phyloP scores from a whole-genome alignment of 2,329 filamentous ascomycete genomes.

The Colletotrichum liaoningense region DNA sequence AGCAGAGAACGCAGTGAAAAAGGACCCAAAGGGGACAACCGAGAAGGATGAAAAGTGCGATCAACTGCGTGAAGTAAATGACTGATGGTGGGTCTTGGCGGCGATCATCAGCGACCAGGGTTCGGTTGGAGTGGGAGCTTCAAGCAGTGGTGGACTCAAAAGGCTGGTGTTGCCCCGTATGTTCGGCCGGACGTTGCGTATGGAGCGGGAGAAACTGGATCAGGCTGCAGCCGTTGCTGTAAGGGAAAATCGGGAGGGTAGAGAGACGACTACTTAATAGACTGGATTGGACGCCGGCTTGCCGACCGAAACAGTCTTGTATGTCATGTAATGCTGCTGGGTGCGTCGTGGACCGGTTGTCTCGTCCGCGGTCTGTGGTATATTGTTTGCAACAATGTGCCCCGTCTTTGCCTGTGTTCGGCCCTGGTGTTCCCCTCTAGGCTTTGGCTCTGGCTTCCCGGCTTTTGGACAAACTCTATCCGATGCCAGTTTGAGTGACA shows the following conservation, averaged over 20 bases:
- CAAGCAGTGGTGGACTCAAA: not conserved
- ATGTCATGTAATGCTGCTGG: constrained; percentile 1
- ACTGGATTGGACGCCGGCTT: not conserved
- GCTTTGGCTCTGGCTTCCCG: not conserved
- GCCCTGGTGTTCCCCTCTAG: not conserved
- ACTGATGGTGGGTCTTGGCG: constrained; percentile 35
- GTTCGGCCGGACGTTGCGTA: not conserved
- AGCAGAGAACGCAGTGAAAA: constrained; percentile 21
- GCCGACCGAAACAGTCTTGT: constrained; percentile 7
- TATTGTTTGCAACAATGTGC: constrained; percentile 22
- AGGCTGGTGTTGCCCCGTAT: not conserved
- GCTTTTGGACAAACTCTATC: constrained; percentile 19
- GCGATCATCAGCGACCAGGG: constrained; percentile 36
- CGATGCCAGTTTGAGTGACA: constrained; percentile 24
- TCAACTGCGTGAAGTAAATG: constrained; percentile 37
- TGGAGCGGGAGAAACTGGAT: not conserved
- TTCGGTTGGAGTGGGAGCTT: not conserved
- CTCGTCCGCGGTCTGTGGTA: constrained; percentile 22
- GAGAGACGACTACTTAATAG: not conserved
- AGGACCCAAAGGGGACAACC: constrained; percentile 7
- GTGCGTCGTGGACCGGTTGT: constrained; percentile 19
- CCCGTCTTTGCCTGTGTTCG: not conserved
- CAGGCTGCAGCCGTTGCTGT: not conserved
- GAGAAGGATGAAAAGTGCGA: constrained; percentile 30
- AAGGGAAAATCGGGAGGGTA: not conserved